These are phyloP conservation scores for Cladophialophora chaetospira DNA, from an alignment of 2,329 filamentous ascomycete genomes.

Conservation along the genomic window DNA sequence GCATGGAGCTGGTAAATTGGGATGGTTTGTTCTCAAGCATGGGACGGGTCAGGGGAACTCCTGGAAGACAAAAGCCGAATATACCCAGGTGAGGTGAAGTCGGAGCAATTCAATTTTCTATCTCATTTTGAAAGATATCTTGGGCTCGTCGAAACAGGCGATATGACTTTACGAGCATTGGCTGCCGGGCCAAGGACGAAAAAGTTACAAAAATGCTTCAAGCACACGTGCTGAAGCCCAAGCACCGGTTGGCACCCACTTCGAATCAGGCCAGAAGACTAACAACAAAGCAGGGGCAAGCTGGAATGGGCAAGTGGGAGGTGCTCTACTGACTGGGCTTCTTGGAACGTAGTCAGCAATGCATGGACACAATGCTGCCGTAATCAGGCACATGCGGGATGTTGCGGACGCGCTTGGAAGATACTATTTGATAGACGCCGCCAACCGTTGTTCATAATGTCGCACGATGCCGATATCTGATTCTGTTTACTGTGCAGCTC, in stretches of 20 bases:
- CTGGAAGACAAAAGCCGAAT: not conserved
- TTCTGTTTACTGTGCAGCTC: not conserved
- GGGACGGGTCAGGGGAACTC: not conserved
- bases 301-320: constrained; percentile 27
- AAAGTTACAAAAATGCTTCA: not conserved
- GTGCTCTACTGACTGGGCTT: constrained; percentile 23
- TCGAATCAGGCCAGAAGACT: not conserved
- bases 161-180: not conserved
- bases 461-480: constrained; percentile 2
- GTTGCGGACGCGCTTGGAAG: constrained; percentile 3
- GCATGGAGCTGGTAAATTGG: not conserved
- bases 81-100: not conserved
- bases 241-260: not conserved
- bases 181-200: not conserved
- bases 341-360: constrained; percentile 25
- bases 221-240: constrained; percentile 1
- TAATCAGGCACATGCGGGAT: constrained; percentile 19
- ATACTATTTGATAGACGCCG: constrained; percentile 5
- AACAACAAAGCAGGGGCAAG: not conserved
- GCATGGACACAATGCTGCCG: constrained; percentile 18
- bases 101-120: not conserved
- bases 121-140: not conserved
- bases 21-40: not conserved
- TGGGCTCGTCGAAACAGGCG: not conserved
- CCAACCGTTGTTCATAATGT: not conserved